Base-by-base conservation (phyloP, 441 rosid species). In the Populus hybrid region DNA sequence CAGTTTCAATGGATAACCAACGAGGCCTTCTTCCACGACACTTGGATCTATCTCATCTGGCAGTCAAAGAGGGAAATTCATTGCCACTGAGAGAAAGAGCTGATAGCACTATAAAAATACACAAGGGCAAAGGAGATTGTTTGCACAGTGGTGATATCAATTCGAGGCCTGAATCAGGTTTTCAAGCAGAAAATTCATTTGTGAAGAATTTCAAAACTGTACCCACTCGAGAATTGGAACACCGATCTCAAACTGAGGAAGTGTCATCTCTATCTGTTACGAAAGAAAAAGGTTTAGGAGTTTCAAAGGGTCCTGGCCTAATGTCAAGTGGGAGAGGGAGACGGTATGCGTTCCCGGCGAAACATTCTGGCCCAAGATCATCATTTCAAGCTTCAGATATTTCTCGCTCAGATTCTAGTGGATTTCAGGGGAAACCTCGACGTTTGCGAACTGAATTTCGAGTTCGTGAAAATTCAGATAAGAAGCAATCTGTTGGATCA, bases 371-470 rank as follows among this genome's bases (percentile, higher is more conserved):
- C 67, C 35, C 89, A 71, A 87, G 84, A 75, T 76, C 92, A 72
- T 85, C 88, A 71, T 78, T 84, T 75, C 81, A 73, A 66, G 83
- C 84, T 80, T 70, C 90, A 81, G 96, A 93, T 75, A 82, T 77
- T 81, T 86, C 90, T 85, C 85, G 73, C 63, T 75, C 72, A 38
- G 95, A 94, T 79, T 76, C 90, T 83, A 67, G 82, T 83, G 90
- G 91, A 71, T 85, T 86, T 83, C 93, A 86, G 77, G 88, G 91
- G 84, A 90, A 91, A 76, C 85, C 84, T 72, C 91, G 88, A 20
- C 92, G 84, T 6, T 88, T 85, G 77, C 85, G 86, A 78, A 86
- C 93, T 46, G 98, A 94, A 82, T 93, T 94, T 83, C 89, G 97
- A 75, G 88, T 88, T 77, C 87, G 95, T 77, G 99, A 89, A 80